These are phyloP conservation scores for Dipodascus albidus DNA, from an alignment of 805 yeast species.

Conservation along the genomic window DNA sequence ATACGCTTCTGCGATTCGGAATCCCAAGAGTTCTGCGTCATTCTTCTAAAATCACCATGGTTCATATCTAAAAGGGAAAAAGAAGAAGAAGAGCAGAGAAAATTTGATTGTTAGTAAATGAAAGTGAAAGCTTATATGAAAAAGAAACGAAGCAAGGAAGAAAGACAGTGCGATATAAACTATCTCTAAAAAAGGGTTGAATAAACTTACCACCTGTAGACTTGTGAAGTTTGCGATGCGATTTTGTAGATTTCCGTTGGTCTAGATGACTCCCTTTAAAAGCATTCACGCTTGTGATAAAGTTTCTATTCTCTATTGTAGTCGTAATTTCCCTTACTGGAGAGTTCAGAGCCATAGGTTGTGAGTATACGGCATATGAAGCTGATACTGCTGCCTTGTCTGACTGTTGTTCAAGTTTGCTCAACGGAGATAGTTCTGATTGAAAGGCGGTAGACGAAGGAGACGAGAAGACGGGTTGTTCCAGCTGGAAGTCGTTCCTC, in stretches of 20 bases:
- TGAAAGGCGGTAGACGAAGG: too few species aligned
- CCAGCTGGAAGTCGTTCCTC: background rate
- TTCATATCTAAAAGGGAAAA: background rate
- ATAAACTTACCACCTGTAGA: background rate
- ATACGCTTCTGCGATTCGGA: slow-evolving; percentile 11
- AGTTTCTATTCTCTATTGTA: background rate
- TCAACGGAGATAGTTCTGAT: background rate
- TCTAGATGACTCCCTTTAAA: background rate
- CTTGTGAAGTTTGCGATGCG: background rate
- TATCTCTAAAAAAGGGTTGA: background rate
- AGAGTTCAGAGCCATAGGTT: background rate
- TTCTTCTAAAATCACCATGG: background rate
- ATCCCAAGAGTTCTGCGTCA: background rate
- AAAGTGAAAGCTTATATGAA: too few species aligned
- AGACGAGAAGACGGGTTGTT: too few species aligned
- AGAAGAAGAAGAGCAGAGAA: background rate
- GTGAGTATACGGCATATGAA: background rate
- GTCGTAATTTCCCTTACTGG: background rate
- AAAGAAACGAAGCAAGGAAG: background rate
- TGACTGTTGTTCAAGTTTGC: too few species aligned
- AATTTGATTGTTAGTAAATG: background rate
- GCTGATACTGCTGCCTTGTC: background rate
- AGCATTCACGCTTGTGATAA: background rate
- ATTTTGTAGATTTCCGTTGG: background rate
- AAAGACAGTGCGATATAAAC: background rate